Base-by-base conservation (phyloP, 177 flowering plant genomes). In the Vitis hybrid region DNA sequence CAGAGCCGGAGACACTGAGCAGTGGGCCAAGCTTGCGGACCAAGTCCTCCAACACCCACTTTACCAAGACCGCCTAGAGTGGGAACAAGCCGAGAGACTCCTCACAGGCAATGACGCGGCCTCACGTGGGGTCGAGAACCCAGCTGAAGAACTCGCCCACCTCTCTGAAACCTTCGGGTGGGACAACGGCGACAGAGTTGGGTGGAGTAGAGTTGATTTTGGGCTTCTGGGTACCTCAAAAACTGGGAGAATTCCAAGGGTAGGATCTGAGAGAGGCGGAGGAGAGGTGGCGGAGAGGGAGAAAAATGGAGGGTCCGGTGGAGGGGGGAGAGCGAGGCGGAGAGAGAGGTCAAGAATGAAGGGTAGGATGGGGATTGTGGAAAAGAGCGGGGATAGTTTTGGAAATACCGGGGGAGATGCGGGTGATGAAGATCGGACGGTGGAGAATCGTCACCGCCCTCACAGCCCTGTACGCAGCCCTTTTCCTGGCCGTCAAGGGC, bases 21-120 rank as follows among this genome's bases (percentile, higher is more conserved):
- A 85, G 5, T 93, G 97, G 97, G 93, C 93, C 1, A 74, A 66
- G 61, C 80, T 85, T 0, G 94, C 94, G 0, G 97, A 93, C 66
- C 81, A 88, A 64, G 97, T 93, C 15, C 86, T 93, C 8, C 59
- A 63, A 67, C 97, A 93, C 85, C 91, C 94, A 0, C 79, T 88
- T 56, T 93, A 93, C 78, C 66, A 68, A 50, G 98, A 93, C 73
- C 71, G 98, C 2, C 31, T 86, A 3, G 97, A 91, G 69, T 93
- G 98, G 98, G 94, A 93, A 68, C 72, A 68, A 11, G 95, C 95
- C 0, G 82, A 87, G 55, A 78, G 67, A 59, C 1, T 50, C 65
- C 6, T 59, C 74, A 2, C 1, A 52, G 16, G 20, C n/a, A 31
- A 3, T 3, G 49, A 6, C 14, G 11, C 64, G 5, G 45, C 45